Evolutionary conservation across 208 protist genomes (phyloP), one percentile per base, ranked within the genome.

Genomic region (Acanthamoeba royreba): DNA sequence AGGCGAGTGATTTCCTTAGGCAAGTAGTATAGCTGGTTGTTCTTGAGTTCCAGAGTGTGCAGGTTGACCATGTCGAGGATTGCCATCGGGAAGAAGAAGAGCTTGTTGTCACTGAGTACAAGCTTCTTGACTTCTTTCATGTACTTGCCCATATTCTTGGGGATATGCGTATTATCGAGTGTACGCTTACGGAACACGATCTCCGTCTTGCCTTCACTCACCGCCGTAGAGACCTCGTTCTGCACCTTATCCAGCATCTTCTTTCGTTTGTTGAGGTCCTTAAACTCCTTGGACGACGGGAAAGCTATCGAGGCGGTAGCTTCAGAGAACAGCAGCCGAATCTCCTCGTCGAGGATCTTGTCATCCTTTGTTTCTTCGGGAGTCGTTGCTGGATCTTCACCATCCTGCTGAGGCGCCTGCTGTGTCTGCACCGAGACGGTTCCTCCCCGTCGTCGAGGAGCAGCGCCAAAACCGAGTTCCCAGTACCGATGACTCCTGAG

Each of bases 11-110:
- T 69, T 33, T 90, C 49, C 42, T 55, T 55, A 35, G 83, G 83
- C 42, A 90, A 38, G 38, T 46, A 35, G 4, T 31, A 43, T 19
- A 90, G 35, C 5, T 42, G 31, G 42, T 90, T 90, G 83, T 90
- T 90, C 35, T 66, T 55, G 38, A 90, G 35, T 38, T 90, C 83
- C n/a, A 90, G 42, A n/a, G 52, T 66, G 49, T 90, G 49, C 8
- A 90, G 42, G 22, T 90, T 90, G 46, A 46, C 35, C 83, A 90
- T 55, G 49, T 90, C 83, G 31, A 90, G 83, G 15, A 90, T 25
- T 28, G 83, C 83, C 83, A 90, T 55, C 35, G 83, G 83, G 38
- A 90, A 55, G 83, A 90, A 90, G 53, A 90, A 90, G 49, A 90
- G 53, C 52, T 90, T 90, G 53, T 90, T 90, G 45, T 90, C 83